These are phyloP conservation scores for Theobroma grandiflorum DNA, from an alignment of 441 rosid species.

Conservation along the genomic window DNA sequence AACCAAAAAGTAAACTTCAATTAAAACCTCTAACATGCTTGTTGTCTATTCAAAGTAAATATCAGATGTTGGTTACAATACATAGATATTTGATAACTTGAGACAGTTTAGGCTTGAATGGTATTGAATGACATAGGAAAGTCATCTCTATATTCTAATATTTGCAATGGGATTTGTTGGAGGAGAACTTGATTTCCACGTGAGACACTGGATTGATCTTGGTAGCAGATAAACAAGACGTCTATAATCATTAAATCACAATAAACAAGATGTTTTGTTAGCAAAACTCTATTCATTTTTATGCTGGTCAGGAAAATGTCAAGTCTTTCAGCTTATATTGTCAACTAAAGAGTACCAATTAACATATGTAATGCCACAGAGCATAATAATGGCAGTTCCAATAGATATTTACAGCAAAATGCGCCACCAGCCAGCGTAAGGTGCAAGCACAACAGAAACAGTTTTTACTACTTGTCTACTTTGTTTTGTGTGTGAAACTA, in stretches of 20 bases:
- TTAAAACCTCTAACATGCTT: not conserved
- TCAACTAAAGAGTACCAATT: not conserved
- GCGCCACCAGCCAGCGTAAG: not conserved
- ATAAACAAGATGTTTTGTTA: not conserved
- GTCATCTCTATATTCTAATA: not conserved
- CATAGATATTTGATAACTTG: not conserved
- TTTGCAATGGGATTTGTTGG: not conserved
- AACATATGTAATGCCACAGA: not conserved
- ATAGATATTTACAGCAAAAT: not conserved
- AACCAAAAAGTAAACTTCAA: not conserved
- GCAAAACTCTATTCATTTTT: not conserved
- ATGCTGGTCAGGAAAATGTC: not conserved
- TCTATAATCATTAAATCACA: not conserved
- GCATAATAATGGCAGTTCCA: not conserved
- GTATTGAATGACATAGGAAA: not conserved
- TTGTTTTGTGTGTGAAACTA: not conserved
- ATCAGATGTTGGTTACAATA: not conserved
- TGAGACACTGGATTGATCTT: not conserved
- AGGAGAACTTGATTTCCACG: not conserved
- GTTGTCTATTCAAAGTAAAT: not conserved
- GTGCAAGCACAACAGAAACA: not conserved
- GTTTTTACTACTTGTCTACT: not conserved
- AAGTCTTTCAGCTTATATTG: not conserved
- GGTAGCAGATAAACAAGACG: not conserved
- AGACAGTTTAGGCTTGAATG: not conserved